Conservation (phyloP, 2,329 filamentous ascomycete genomes). For the Aspergillus sp. region DNA sequence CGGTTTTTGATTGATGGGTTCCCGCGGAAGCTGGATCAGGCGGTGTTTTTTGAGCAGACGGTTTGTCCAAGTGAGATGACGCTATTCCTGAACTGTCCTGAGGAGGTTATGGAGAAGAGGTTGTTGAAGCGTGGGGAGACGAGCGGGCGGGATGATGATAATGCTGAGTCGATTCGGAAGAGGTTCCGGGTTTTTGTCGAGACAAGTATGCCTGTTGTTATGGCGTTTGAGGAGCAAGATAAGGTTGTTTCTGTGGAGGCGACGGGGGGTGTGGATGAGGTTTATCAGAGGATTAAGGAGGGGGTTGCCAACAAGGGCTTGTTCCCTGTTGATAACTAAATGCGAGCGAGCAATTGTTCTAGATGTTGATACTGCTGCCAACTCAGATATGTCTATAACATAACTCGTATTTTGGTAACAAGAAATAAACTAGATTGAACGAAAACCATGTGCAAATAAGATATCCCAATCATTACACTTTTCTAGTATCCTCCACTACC, state of each 20-base stretch:
- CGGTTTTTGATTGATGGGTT: conserved; percentile 79
- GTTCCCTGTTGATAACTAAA: conserved; percentile 8
- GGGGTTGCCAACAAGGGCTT: conserved; percentile 40
- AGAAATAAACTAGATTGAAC: conserved; percentile 13
- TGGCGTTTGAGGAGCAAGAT: conserved; percentile 69
- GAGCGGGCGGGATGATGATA: conserved; percentile 85
- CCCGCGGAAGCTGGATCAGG: conserved; percentile 96
- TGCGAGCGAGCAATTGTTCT: no score
- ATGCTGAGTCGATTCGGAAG: conserved; percentile 92
- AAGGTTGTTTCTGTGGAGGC: conserved; percentile 77
- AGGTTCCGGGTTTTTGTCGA: conserved; percentile 90
- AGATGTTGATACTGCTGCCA: no score
- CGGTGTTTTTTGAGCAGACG: conserved; percentile 80
- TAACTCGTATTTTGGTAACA: conserved; percentile 4
- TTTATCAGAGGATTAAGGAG: conserved; percentile 51
- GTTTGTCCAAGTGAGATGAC: conserved; percentile 81
- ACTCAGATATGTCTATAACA: no score
- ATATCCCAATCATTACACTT: conserved; percentile 5
- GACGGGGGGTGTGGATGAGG: conserved; percentile 58
- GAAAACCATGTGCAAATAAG: conserved; percentile 8
- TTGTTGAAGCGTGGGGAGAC: conserved; percentile 88
- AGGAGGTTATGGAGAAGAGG: conserved; percentile 76
- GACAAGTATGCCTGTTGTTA: conserved; percentile 94
- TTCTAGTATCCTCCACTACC: not conserved
- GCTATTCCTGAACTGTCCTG: conserved; percentile 89